phyloP scores from a whole-genome alignment of 495 filamentous ascomycete species.

The Penicillium taxi region DNA sequence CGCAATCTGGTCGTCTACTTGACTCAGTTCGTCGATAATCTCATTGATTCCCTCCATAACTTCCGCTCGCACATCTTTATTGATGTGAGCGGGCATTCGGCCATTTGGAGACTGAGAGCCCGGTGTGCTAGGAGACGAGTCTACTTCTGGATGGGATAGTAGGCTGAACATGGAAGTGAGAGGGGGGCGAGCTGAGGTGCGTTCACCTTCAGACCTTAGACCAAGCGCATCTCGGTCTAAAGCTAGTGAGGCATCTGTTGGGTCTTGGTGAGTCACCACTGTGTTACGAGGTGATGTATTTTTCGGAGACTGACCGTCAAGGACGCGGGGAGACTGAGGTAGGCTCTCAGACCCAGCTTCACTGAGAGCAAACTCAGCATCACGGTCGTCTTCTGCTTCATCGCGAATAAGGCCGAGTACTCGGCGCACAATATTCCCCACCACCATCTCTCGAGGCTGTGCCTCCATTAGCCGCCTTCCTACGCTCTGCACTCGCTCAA shows the following conservation, averaged over 20 bases:
- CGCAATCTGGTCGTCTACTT: slow-evolving; percentile 84
- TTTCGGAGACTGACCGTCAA: slow-evolving; percentile 27
- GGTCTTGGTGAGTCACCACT: slow-evolving; percentile 9
- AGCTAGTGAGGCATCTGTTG: slow-evolving; percentile 27
- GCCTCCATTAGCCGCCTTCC: slow-evolving; percentile 69
- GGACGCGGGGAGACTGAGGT: slow-evolving; percentile 40
- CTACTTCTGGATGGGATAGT: slow-evolving; percentile 52
- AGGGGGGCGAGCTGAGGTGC: slow-evolving; percentile 44
- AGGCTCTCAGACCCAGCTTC: slow-evolving; percentile 43
- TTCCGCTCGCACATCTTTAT: slow-evolving; percentile 70
- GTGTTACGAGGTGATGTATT: slow-evolving; percentile 10
- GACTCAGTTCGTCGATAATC: slow-evolving; percentile 82
- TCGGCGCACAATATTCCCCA: slow-evolving; percentile 87
- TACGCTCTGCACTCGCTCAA: slow-evolving; percentile 65
- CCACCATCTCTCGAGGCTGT: slow-evolving; percentile 80
- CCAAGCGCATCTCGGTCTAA: slow-evolving; percentile 27
- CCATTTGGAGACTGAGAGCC: slow-evolving; percentile 34
- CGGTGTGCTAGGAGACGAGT: slow-evolving; percentile 40
- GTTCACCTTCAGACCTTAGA: slow-evolving; percentile 27
- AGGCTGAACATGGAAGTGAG: slow-evolving; percentile 78
- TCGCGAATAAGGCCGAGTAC: slow-evolving; percentile 87
- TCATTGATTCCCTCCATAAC: slow-evolving; percentile 82
- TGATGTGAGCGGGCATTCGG: slow-evolving; percentile 26
- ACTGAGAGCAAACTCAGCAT: slow-evolving; percentile 53
- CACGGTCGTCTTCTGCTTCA: slow-evolving; percentile 74